Evolutionary conservation across 768 basidiomycete genomes (phyloP), one percentile per base, ranked within the genome.

Genomic region (Pleurotus citrinopileatus): DNA sequence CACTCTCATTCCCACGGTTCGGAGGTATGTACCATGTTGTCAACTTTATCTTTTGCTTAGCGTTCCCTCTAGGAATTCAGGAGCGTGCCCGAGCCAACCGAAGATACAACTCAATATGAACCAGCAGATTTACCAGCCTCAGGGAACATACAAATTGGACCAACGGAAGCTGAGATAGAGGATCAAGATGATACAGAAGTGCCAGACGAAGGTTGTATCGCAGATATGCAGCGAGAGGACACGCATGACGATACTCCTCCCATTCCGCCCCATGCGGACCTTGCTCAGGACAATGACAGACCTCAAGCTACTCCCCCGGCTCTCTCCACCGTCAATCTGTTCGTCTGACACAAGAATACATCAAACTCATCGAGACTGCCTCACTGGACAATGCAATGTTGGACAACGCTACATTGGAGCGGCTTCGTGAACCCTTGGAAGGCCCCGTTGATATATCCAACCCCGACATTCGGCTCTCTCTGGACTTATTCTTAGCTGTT

Each of bases 401-500:
- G 4, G 57, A 62, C 28, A 13, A 52, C 1, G 53, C 56, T 4
- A 52, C 59, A 6, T 22, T 70, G 15, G 34, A 63, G 2, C 56
- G 57, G 3, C 60, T 74, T 1, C 59, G 65, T 17, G 62, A 70
- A 55, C 73, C 72, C 0, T 50, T 36, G 2, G 23, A 61, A 26
- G 55, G 28, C 2, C 38, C 47, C 0, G 36, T 54, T 27, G 63
- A 69, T 29, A 52, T 62, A 0, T 22, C 55, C 15, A 61, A 68
- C 7, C 61, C 65, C 0, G 60, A 68, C 48, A 55, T 59, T 7
- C 63, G 65, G 2, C 64, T 70, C n/a, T 70, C 71, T 0, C 27
- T 77, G 20, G 64, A 72, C 9, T 36, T 72, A 1, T 73, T 64
- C 48, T 55, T 75, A 5, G 45, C 62, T 4, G 60, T 60, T 32